Evolutionary conservation across 768 basidiomycete genomes (phyloP).

Genomic region (Boletales sp.): DNA sequence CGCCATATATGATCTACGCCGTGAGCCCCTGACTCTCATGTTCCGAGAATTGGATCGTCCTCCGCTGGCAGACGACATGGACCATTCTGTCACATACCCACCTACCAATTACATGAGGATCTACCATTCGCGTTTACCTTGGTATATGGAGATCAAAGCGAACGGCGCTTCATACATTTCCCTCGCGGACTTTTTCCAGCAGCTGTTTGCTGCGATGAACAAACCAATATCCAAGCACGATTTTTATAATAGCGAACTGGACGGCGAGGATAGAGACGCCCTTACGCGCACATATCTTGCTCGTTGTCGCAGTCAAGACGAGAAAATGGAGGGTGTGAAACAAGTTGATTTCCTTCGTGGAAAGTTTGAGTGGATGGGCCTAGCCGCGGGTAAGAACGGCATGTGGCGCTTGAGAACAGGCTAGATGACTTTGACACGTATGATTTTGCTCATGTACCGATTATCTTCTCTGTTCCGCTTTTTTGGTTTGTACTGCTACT

Average conservation of each 20-base stretch:
- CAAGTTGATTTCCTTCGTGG: conserved; percentile 61
- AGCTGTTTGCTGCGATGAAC: conserved; percentile 43
- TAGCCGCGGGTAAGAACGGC: conserved; percentile 51
- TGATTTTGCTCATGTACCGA: neutral
- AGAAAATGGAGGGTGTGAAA: conserved; percentile 43
- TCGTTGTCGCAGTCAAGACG: conserved; percentile 38
- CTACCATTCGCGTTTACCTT: conserved; percentile 55
- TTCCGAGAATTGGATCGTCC: conserved; percentile 45
- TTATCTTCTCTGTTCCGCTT: neutral
- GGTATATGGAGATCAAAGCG: conserved; percentile 60
- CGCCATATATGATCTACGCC: conserved; percentile 50
- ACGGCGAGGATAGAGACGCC: conserved; percentile 39
- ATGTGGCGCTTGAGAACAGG: conserved; percentile 64
- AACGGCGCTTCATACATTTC: conserved; percentile 50
- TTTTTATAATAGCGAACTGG: conserved; percentile 57
- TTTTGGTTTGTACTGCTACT: neutral
- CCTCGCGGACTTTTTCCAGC: conserved; percentile 50
- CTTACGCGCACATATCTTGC: conserved; percentile 44
- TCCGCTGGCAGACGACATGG: conserved; percentile 47
- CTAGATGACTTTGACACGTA: conserved; percentile 9
- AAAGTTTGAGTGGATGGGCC: conserved; percentile 49
- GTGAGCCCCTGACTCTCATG: conserved; percentile 34
- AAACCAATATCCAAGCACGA: conserved; percentile 47
- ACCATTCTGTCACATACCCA: conserved; percentile 52
- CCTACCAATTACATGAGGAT: conserved; percentile 50